Conservation (phyloP, 1,139 yeast genomes). For the Taphrina betulina region DNA sequence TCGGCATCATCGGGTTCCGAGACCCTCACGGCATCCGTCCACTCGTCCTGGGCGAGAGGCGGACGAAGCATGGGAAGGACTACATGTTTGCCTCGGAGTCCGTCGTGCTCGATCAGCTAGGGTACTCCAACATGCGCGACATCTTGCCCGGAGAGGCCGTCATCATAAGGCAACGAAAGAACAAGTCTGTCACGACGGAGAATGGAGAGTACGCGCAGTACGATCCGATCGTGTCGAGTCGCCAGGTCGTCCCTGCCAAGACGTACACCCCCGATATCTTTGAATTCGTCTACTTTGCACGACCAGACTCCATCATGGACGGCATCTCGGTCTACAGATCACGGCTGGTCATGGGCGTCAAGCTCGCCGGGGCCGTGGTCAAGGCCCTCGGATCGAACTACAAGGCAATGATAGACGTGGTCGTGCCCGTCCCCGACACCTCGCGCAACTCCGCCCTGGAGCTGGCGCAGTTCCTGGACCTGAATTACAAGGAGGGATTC, state of each 20-base stretch:
- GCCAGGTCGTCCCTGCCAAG: conserved; percentile 77
- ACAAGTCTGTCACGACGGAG: conserved; percentile 27
- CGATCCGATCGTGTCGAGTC: conserved; percentile 40
- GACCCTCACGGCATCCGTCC: conserved; percentile 98
- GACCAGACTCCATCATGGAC: conserved; percentile 94
- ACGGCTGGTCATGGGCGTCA: conserved; percentile 90
- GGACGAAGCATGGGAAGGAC: conserved; percentile 66
- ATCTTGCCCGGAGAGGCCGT: conserved; percentile 95
- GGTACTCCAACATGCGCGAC: conserved; percentile 75
- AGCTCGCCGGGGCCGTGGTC: conserved; percentile 71
- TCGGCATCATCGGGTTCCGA: conserved; percentile 90
- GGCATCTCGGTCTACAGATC: conserved; percentile 93
- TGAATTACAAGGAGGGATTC: conserved; percentile 95
- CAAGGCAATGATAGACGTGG: conserved; percentile 73
- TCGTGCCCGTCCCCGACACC: conserved; percentile 97
- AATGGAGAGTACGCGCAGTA: conserved; percentile 25
- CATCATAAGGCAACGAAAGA: conserved; percentile 57
- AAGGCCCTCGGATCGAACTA: conserved; percentile 52
- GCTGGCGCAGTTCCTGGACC: conserved; percentile 74
- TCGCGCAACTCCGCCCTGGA: conserved; percentile 92
- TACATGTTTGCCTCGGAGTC: conserved; percentile 96
- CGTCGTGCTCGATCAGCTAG: conserved; percentile 92
- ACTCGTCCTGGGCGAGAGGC: conserved; percentile 76
- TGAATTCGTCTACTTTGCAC: conserved; percentile 95
- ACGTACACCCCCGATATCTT: conserved; percentile 91